These are phyloP conservation scores for Astrephomene gubernaculifera DNA, from an alignment of 139 green algal genomes.

Conservation along the genomic window DNA sequence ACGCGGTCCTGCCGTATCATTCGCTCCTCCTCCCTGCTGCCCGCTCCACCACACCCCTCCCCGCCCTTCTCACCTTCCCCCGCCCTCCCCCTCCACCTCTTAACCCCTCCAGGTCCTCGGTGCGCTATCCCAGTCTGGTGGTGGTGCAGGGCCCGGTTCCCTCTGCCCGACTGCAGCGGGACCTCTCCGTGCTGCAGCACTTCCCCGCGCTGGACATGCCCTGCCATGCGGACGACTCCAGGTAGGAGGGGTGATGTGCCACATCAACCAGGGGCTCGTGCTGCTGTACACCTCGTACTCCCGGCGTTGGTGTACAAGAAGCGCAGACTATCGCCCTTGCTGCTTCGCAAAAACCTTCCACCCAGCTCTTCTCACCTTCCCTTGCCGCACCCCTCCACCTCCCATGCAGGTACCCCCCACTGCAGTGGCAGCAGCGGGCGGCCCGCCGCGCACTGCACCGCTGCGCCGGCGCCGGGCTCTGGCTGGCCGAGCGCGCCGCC, in stretches of 20 bases:
- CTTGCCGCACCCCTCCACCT: not conserved
- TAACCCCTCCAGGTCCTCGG: not conserved
- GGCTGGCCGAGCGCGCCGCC: constrained; percentile 75
- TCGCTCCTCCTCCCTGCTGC: too few relatives aligned
- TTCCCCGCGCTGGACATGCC: constrained; percentile 75
- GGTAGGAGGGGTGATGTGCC: constrained; percentile 49
- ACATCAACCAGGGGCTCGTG: too few relatives aligned
- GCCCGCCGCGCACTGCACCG: constrained; percentile 67
- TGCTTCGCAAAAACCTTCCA: too few relatives aligned
- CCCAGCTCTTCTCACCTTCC: too few relatives aligned
- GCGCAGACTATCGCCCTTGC: too few relatives aligned
- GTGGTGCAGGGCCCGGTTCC: constrained; percentile 46
- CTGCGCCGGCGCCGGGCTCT: constrained; percentile 61
- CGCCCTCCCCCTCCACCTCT: not conserved
- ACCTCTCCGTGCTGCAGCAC: constrained; percentile 75
- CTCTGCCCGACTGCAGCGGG: constrained; percentile 49
- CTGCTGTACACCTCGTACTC: too few relatives aligned
- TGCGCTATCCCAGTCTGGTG: constrained; percentile 60
- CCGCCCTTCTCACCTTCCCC: not conserved
- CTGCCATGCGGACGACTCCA: constrained; percentile 54
- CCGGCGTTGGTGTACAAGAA: too few relatives aligned
- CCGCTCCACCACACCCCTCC: too few relatives aligned
- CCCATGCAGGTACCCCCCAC: constrained; percentile 66
- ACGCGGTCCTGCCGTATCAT: too few relatives aligned
- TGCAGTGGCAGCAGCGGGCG: constrained; percentile 88